These are phyloP conservation scores for Pichia membranifaciens DNA, from an alignment of 805 yeast genomes.

Conservation along the genomic window DNA sequence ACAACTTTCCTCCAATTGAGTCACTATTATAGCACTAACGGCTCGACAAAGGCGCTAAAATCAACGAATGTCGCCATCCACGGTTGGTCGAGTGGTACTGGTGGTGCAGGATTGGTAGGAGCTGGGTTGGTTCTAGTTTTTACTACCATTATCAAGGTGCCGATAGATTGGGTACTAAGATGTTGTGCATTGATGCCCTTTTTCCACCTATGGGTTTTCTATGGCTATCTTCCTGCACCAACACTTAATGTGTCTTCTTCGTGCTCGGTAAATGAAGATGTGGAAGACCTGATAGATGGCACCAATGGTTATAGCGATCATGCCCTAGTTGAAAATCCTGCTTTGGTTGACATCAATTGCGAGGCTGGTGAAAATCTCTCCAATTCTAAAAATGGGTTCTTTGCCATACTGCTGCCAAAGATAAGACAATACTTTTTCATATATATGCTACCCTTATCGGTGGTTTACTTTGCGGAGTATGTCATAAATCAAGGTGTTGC, in stretches of 20 bases:
- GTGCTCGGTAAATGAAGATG: neutral
- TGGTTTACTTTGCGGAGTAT: slow-evolving; percentile 85
- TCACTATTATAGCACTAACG: slow-evolving; percentile 52
- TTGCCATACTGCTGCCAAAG: slow-evolving; percentile 23
- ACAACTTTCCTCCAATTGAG: slow-evolving; percentile 82
- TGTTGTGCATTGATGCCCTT: slow-evolving; percentile 42
- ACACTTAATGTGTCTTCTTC: neutral
- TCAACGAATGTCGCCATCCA: slow-evolving; percentile 41
- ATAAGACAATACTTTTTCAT: slow-evolving; percentile 47
- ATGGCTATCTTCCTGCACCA: slow-evolving; percentile 23
- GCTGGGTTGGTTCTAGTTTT: slow-evolving; percentile 63
- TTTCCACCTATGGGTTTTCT: slow-evolving; percentile 24
- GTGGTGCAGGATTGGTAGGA: slow-evolving; percentile 90
- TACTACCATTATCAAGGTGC: slow-evolving; percentile 61
- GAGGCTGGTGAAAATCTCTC: neutral
- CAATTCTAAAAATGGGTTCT: slow-evolving; percentile 17
- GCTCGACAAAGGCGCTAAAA: neutral
- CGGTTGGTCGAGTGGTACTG: slow-evolving; percentile 94
- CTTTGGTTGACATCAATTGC: neutral
- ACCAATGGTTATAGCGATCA: neutral
- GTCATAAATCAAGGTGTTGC: slow-evolving; percentile 87
- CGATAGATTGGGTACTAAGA: slow-evolving; percentile 50
- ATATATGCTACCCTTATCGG: slow-evolving; percentile 75
- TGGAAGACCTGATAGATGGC: neutral
- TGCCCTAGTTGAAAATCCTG: neutral